Evolutionary conservation across 768 basidiomycete species (phyloP).

Genomic region (Suillus subalutaceus): DNA sequence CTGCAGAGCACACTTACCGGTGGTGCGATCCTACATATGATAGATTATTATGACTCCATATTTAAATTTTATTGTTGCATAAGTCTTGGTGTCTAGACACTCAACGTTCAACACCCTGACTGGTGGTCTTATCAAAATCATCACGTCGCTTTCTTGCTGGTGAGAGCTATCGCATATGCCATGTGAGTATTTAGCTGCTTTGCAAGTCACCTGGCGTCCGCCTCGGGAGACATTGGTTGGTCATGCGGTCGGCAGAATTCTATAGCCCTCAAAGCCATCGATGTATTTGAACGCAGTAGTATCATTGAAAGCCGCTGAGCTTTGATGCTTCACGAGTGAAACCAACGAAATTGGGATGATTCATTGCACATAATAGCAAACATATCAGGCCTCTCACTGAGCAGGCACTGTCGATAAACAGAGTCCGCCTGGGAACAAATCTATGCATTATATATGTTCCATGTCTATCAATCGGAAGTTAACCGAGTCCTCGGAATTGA

Average conservation of each 20-base stretch:
- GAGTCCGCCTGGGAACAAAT: conserved; percentile 8
- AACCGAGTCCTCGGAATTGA: conserved; percentile 3
- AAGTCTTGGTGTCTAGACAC: neutral
- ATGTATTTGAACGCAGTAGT: neutral
- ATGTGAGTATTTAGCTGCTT: neutral
- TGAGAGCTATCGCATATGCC: neutral
- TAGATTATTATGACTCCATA: neutral
- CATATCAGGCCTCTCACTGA: neutral
- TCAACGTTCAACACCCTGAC: neutral
- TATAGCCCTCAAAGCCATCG: neutral
- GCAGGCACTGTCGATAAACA: neutral
- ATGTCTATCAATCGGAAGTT: conserved; percentile 22
- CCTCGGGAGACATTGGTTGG: too few relatives aligned
- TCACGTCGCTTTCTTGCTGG: neutral
- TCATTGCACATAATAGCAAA: neutral
- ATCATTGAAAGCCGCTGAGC: neutral
- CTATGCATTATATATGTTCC: conserved; percentile 35
- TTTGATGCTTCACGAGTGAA: neutral
- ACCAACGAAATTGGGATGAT: neutral
- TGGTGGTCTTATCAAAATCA: neutral
- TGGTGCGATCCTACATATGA: neutral
- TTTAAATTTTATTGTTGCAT: neutral
- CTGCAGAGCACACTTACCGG: neutral
- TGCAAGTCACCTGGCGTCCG: neutral
- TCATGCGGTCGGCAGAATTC: neutral